Evolutionary conservation across 176 grass and related monocot species (phyloP).

Genomic region (Tillandsia leiboldiana): DNA sequence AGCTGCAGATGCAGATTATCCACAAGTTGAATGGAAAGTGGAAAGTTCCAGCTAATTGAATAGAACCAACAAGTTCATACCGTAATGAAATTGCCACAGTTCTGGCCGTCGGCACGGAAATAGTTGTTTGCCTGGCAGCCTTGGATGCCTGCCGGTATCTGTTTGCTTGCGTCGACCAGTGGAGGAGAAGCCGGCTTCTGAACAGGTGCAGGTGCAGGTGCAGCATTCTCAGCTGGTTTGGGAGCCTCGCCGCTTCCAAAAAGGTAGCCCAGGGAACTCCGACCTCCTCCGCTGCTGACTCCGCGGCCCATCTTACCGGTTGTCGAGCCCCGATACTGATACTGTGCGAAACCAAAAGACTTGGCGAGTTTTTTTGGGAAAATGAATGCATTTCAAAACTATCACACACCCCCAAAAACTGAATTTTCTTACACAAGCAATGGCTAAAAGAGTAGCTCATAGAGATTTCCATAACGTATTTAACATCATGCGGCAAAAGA

Average conservation of each 20-base stretch:
- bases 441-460: neutral
- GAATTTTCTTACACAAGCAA: neutral
- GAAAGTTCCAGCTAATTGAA: neutral
- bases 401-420: neutral
- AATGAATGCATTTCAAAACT: neutral
- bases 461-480: neutral
- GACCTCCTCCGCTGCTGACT: slow-evolving; percentile 60
- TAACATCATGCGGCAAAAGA: neutral
- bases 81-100: slow-evolving; percentile 73
- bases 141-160: slow-evolving; percentile 59
- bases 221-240: slow-evolving; percentile 24
- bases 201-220: slow-evolving; percentile 13
- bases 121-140: slow-evolving; percentile 53
- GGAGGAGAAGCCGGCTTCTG: slow-evolving; percentile 13
- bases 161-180: slow-evolving; percentile 30
- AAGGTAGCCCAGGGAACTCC: slow-evolving; percentile 63
- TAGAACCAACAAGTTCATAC: slow-evolving; percentile 20
- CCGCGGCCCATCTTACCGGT: slow-evolving; percentile 54
- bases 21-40: neutral
- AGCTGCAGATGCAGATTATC: neutral
- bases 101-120: slow-evolving; percentile 59
- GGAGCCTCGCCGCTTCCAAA: slow-evolving; percentile 42
- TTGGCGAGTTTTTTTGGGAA: no score
- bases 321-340: neutral
- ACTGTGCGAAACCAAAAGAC: neutral